phyloP scores from a whole-genome alignment of 2,329 filamentous ascomycete species.

The Trichoderma sp. region DNA sequence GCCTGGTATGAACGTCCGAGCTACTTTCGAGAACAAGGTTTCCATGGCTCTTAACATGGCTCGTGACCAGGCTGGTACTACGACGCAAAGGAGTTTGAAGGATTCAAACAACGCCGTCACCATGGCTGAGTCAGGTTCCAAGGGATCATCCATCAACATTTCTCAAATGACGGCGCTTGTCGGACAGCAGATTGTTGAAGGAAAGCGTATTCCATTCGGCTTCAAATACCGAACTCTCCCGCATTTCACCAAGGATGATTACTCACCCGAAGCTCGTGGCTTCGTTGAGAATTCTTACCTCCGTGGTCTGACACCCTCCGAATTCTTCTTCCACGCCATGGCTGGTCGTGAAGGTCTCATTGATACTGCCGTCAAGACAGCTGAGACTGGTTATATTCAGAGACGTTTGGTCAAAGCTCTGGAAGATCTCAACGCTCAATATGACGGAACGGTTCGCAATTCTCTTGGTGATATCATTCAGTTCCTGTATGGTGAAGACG shows the following conservation, averaged over 20 bases:
- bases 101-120: constrained; percentile 95
- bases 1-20: constrained; percentile 97
- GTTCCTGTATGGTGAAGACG: constrained; percentile 97
- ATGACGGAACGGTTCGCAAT: constrained; percentile 96
- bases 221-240: constrained; percentile 98
- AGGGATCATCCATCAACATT: constrained; percentile 99
- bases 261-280: constrained; percentile 92
- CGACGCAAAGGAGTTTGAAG: constrained; percentile 88
- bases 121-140: constrained; percentile 96
- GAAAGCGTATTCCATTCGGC: constrained; percentile 97
- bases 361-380: constrained; percentile 98
- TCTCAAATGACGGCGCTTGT: constrained; percentile 99
- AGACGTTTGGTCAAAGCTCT: constrained; percentile 96
- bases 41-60: constrained; percentile 92
- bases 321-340: constrained; percentile 99
- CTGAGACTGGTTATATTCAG: constrained; percentile 98
- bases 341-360: constrained; percentile 99
- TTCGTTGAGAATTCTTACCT: constrained; percentile 99
- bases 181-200: constrained; percentile 96
- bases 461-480: constrained; percentile 95
- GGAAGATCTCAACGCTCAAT: constrained; percentile 96
- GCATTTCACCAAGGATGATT: constrained; percentile 99
- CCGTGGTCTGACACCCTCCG: constrained; percentile 88
- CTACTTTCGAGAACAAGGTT: constrained; percentile 97
- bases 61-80: constrained; percentile 93